A percentile compares a stretch with the other conserved stretches of the same genome.
Conservation (phyloP, 2,329 filamentous ascomycete genomes). For the Venturia pyrina region DNA sequence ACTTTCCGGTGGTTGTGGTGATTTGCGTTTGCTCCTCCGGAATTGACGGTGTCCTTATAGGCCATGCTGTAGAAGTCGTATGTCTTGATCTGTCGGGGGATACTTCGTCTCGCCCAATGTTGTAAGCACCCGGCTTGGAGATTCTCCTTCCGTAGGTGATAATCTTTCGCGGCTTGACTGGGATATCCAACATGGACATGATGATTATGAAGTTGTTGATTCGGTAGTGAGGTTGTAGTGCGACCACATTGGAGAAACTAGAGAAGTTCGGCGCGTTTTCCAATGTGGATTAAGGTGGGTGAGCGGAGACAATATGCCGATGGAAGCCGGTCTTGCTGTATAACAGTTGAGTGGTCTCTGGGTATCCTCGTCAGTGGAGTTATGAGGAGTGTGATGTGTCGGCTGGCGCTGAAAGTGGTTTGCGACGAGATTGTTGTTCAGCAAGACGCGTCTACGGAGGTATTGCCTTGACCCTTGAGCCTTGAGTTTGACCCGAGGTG, state of each 20-base stretch:
- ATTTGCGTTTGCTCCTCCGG: background rate
- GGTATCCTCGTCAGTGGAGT: constrained; percentile 14
- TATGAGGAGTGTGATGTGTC: background rate
- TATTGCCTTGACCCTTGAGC: too few species aligned
- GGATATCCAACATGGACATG: constrained; percentile 20
- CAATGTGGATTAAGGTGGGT: background rate
- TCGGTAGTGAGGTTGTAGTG: background rate
- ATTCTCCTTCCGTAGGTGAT: constrained; percentile 29
- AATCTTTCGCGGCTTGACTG: constrained; percentile 23
- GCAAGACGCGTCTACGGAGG: background rate
- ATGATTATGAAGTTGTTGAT: background rate
- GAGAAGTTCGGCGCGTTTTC: background rate
- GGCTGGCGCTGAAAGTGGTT: constrained; percentile 4
- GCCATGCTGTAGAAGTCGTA: background rate
- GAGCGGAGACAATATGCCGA: background rate
- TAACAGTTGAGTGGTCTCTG: constrained; percentile 17
- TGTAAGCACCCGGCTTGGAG: background rate
- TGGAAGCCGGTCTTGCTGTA: background rate
- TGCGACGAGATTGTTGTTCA: constrained; percentile 3
- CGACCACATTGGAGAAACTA: background rate
- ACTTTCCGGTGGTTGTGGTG: background rate
- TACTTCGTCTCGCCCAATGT: background rate
- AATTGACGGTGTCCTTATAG: background rate
- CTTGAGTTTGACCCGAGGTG: too few species aligned
- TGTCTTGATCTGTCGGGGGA: constrained; percentile 2